Evolutionary conservation across 225 moss, liverwort and hornwort genomes (phyloP).

Genomic region (Polytrichum formosum): DNA sequence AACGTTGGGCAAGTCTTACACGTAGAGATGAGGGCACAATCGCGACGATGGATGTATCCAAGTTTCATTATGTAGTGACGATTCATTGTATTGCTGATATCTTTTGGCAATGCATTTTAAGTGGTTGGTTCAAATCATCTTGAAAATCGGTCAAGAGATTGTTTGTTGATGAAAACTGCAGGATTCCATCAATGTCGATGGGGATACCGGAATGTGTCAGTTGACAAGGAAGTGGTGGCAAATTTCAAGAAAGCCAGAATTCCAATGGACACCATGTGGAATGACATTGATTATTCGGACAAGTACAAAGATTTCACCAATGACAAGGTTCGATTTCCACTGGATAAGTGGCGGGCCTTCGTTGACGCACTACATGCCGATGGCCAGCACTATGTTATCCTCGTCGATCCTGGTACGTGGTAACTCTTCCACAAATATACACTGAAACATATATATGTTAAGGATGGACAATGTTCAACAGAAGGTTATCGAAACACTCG

Average conservation of each 20-base stretch:
- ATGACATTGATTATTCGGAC: slow-evolving; percentile 85
- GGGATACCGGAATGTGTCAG: slow-evolving; percentile 68
- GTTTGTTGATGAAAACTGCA: slow-evolving; percentile 2
- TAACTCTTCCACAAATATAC: neutral
- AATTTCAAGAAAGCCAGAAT: slow-evolving; percentile 67
- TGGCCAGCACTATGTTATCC: slow-evolving; percentile 69
- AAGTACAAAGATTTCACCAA: slow-evolving; percentile 70
- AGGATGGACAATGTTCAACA: no score
- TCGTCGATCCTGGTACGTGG: slow-evolving; percentile 66
- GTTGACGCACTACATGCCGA: slow-evolving; percentile 57
- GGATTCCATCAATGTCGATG: slow-evolving; percentile 90
- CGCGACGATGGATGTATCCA: no score
- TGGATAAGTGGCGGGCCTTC: slow-evolving; percentile 44
- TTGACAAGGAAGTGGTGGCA: slow-evolving; percentile 54
- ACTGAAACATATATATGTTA: neutral
- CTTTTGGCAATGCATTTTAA: neutral
- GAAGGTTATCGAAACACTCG: no score
- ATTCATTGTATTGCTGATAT: no score
- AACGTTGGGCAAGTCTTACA: no score
- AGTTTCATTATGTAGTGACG: no score
- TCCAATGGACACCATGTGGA: slow-evolving; percentile 86
- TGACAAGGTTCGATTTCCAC: slow-evolving; percentile 61
- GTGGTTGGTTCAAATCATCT: neutral
- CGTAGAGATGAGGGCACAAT: no score
- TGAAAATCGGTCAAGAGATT: neutral